Percentiles rank a stretch among this genome's conserved stretches.
phyloP scores from a whole-genome alignment of 345 rosid species.

The Geranium brycei region DNA sequence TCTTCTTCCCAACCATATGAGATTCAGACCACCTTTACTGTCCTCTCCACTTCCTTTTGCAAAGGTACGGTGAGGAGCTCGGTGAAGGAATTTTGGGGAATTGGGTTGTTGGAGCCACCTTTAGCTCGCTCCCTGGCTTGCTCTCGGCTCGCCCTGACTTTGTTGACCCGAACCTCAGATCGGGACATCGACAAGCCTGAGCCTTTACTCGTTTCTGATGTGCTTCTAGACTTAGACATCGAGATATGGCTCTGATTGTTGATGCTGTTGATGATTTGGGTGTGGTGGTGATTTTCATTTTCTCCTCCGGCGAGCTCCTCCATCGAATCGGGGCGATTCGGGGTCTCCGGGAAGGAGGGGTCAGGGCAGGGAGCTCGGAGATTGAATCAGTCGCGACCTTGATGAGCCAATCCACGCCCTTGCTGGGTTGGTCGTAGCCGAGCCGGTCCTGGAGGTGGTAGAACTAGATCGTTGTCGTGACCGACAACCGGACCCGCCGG shows the following conservation, averaged over 20 bases:
- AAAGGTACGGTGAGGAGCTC: constrained; percentile 79
- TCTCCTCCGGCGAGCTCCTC: constrained; percentile 45
- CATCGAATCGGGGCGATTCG: constrained; percentile 44
- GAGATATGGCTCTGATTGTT: constrained; percentile 34
- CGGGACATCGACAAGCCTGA: constrained; percentile 64
- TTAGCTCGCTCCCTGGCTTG: constrained; percentile 79
- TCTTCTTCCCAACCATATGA: no score
- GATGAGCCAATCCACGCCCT: constrained; percentile 94
- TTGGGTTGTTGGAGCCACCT: no score
- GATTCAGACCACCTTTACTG: no score
- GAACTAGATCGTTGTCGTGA: constrained; percentile 80
- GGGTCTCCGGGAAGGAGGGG: constrained; percentile 45
- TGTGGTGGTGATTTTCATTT: no score
- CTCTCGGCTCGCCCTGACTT: constrained; percentile 55
- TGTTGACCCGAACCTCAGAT: constrained; percentile 43
- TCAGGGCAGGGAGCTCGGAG: constrained; percentile 74
- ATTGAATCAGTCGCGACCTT: constrained; percentile 76
- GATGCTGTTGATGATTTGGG: constrained; percentile 30
- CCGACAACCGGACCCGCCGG: constrained; percentile 83
- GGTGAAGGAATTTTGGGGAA: constrained; percentile 52
- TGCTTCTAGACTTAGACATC: constrained; percentile 79
- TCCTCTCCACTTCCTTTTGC: no score
- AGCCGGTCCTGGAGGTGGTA: constrained; percentile 87
- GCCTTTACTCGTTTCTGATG: constrained; percentile 87
- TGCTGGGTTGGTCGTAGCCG: constrained; percentile 94